Percentiles rank a stretch among this genome's conserved stretches.
Conservation (phyloP, 345 rosid genomes). For the Dipteronia sinensis region DNA sequence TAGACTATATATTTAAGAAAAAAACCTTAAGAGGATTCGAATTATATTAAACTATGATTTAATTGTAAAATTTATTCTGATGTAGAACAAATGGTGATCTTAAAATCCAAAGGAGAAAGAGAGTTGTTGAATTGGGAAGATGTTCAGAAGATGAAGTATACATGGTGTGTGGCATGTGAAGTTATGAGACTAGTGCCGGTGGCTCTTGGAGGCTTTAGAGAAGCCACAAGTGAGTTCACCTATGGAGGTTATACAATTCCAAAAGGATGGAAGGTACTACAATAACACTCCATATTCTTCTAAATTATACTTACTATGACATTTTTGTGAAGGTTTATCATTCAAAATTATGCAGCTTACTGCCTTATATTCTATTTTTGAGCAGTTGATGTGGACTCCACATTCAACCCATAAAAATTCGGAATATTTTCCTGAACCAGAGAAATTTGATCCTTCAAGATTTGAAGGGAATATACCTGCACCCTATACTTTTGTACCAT, state of each 20-base stretch:
- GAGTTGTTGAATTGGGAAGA: constrained; percentile 20
- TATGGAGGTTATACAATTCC: constrained; percentile 9
- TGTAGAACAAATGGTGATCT: constrained; percentile 16
- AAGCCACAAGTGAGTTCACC: constrained; percentile 3
- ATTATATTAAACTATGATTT: background rate
- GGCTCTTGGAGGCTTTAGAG: constrained; percentile 16
- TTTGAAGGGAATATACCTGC: constrained; percentile 12
- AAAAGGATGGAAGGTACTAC: constrained; percentile 17
- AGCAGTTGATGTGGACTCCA: constrained; percentile 4
- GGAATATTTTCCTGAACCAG: background rate
- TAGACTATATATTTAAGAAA: background rate
- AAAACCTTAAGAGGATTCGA: no score
- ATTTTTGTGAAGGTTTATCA: no score
- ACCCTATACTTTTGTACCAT: background rate
- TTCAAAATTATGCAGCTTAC: no score
- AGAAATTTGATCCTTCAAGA: constrained; percentile 2
- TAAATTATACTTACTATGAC: no score
- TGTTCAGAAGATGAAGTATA: constrained; percentile 6
- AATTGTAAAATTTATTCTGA: background rate
- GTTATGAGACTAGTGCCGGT: constrained; percentile 7
- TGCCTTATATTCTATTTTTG: background rate
- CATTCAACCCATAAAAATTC: constrained; percentile 4
- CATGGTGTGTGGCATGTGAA: constrained; percentile 12
- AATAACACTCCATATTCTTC: background rate
- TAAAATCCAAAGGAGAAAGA: constrained; percentile 8